Evolutionary conservation across 345 rosid species (phyloP), one percentile per base, ranked within the genome.

Genomic region (Aquilaria yunnanensis): DNA sequence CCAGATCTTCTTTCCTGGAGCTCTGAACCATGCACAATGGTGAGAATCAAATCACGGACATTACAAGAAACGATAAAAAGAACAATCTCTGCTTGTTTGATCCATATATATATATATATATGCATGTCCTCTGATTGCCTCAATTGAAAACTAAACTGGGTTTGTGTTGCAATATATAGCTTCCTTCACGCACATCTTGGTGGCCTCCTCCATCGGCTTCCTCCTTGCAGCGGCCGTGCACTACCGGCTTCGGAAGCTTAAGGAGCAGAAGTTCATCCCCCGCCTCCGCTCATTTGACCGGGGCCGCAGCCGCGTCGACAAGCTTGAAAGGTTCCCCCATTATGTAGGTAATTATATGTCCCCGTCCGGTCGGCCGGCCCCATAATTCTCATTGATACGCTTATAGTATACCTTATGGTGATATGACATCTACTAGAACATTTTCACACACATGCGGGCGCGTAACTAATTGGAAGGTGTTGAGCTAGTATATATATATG

Each of bases 321-420:
- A 79, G 72, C 80, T 93, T 6, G 97, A 93, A 66, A 75, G 89
- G 69, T 93, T 90, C 77, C 80, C 98, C 43, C 90, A 82, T 67
- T 93, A 90, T 79, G 96, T 90, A 51, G 97, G 98, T 90, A 78
- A 78, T 32, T 37, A 37, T 37, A 23, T 23, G 23, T 23, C 23
- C 23, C 23, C 23, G 23, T 0, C 23, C 23, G 23, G 23, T 1
- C 23, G 23, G 23, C 23, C 23, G 23, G 23, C 23, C 23, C 23
- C 23, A 23, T 23, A 23, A 23, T 23, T 23, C 23, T 23, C 23
- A 23, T 23, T 23, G 23, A 23, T 23, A 23, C 23, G 1, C 23
- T 23, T 23, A 23, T 23, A 23, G 23, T 23, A 23, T 23, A 23
- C 23, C 23, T 23, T 23, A 23, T 23, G 23, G 23, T 23, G 23